Conservation (phyloP, 164 flowering plant species). For the Pachysandra terminalis region DNA sequence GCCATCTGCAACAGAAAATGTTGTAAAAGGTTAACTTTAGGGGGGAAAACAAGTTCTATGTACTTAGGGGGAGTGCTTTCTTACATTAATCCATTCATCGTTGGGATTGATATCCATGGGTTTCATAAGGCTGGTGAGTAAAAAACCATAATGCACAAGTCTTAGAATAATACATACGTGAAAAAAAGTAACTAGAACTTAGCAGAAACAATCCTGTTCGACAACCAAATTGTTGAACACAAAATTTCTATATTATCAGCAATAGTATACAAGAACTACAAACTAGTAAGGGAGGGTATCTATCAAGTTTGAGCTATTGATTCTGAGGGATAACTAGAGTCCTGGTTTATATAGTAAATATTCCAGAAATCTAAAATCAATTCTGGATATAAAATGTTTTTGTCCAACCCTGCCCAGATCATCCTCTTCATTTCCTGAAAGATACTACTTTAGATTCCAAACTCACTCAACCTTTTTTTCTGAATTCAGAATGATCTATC, state of each 20-base stretch:
- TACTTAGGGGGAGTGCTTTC: conserved; percentile 14
- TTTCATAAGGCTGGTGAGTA: conserved; percentile 69
- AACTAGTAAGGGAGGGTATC: background rate
- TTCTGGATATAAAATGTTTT: no score
- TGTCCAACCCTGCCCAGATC: background rate
- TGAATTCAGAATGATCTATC: background rate
- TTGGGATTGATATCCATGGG: conserved; percentile 91
- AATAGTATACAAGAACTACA: background rate
- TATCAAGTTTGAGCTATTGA: background rate
- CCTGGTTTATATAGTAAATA: background rate
- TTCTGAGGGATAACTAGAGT: background rate
- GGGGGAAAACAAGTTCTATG: background rate
- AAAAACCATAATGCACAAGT: conserved; percentile 7
- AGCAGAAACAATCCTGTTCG: conserved; percentile 1
- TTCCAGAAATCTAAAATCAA: no score
- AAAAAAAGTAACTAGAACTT: background rate
- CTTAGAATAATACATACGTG: background rate
- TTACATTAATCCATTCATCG: conserved; percentile 95
- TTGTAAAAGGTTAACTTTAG: background rate
- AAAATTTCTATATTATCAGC: background rate
- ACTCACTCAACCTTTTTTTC: background rate
- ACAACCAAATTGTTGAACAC: background rate
- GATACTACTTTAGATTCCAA: background rate
- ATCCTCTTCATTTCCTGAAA: background rate
- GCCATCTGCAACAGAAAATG: conserved; percentile 60